Percentiles rank a stretch among this genome's conserved stretches.
Conservation (phyloP, 1,284 basidiomycete species). For the Cryptococcus maquisensis region DNA sequence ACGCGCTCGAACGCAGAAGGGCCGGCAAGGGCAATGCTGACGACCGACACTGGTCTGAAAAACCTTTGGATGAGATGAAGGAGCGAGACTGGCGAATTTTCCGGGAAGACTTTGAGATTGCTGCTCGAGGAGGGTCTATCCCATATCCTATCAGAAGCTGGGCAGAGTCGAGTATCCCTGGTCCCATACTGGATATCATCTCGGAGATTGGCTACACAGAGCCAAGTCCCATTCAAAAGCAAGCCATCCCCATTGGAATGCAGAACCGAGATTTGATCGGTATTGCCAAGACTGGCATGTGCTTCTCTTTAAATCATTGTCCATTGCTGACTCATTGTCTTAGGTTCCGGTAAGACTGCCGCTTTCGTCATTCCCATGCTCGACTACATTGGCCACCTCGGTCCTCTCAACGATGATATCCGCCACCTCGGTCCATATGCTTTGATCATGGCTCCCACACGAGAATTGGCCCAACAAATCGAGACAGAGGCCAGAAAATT, state of each 20-base stretch:
- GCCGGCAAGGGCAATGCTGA: conserved; percentile 78
- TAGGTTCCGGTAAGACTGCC: conserved; percentile 98
- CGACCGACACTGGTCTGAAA: conserved; percentile 97
- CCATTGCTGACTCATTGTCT: background rate
- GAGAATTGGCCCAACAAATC: conserved; percentile 96
- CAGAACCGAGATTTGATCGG: conserved; percentile 96
- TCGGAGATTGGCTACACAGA: conserved; percentile 93
- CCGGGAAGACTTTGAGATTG: conserved; percentile 95
- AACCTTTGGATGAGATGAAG: conserved; percentile 86
- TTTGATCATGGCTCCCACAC: conserved; percentile 89
- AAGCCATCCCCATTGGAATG: conserved; percentile 95
- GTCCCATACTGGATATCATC: conserved; percentile 73
- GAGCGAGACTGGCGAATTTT: conserved; percentile 99
- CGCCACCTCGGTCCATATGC: conserved; percentile 90
- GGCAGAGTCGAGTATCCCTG: conserved; percentile 81
- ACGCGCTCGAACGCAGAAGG: conserved; percentile 71
- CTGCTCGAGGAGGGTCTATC: conserved; percentile 83
- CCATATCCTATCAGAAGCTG: conserved; percentile 89
- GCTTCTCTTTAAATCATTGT: conserved; percentile 1
- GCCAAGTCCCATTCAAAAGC: conserved; percentile 92
- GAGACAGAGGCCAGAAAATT: conserved; percentile 90
- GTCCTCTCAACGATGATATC: conserved; percentile 82
- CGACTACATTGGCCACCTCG: conserved; percentile 81
- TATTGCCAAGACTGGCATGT: conserved; percentile 88
- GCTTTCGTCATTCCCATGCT: conserved; percentile 98